A percentile compares a stretch with the other conserved stretches of the same genome.
phyloP scores from a whole-genome alignment of 2,329 filamentous ascomycete species.

The Colletotrichum abscissum region DNA sequence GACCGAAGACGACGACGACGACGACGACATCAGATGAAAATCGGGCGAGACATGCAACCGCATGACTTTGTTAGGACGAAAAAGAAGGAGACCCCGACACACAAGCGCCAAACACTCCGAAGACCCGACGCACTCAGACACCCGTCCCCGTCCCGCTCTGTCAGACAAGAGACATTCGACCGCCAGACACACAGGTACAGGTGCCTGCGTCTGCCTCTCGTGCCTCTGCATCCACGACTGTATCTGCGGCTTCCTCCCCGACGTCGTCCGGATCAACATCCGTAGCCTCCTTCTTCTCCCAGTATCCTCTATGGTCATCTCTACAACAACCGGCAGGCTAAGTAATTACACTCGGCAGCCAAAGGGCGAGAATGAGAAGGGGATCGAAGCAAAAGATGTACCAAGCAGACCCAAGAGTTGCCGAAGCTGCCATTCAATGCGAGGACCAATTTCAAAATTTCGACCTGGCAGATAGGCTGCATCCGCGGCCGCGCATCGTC shows the following conservation, averaged over 20 bases:
- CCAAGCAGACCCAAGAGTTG: not conserved
- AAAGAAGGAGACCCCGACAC: slow-evolving; percentile 10
- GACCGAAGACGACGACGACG: not conserved
- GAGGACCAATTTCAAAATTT: not conserved
- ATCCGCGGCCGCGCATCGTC: slow-evolving; percentile 6
- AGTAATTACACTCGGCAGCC: not conserved
- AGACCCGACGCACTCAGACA: not conserved
- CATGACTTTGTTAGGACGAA: slow-evolving; percentile 12
- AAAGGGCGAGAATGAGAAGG: not conserved
- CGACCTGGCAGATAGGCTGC: not conserved
- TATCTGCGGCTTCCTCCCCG: not conserved
- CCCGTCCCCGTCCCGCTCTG: not conserved
- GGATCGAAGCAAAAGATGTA: not conserved
- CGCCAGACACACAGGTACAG: not conserved
- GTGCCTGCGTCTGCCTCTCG: not conserved
- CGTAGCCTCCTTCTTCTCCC: not conserved
- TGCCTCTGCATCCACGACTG: not conserved
- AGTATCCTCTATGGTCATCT: too few species aligned
- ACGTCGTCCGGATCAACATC: not conserved
- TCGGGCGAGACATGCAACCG: slow-evolving; percentile 25
- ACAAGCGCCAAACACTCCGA: not conserved
- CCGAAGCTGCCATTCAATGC: not conserved
- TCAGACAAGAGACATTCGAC: not conserved
- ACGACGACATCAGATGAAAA: slow-evolving; percentile 16
- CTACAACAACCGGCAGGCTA: not conserved